A percentile compares a stretch with the other conserved stretches of the same genome.
Evolutionary conservation across 2,329 filamentous ascomycete genomes (phyloP).

Genomic region (Fusarium verticillioides): DNA sequence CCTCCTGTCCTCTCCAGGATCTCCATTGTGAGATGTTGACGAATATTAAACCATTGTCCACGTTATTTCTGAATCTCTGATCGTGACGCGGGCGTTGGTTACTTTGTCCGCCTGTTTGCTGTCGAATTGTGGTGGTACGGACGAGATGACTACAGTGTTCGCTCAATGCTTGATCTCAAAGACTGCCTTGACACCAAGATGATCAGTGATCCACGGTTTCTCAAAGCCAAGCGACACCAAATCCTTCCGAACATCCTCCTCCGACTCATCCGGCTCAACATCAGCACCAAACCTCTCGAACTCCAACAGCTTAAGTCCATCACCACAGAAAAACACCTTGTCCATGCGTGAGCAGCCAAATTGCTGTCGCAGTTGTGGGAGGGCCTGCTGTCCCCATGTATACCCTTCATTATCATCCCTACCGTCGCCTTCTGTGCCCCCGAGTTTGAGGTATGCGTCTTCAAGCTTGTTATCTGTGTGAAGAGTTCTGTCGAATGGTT

Average conservation of each 20-base stretch:
- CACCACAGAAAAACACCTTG: constrained; percentile 60
- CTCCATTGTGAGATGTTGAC: neutral
- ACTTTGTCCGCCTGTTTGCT: rapidly evolving
- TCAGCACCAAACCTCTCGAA: constrained; percentile 61
- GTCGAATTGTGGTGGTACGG: rapidly evolving
- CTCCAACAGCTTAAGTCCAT: constrained; percentile 28
- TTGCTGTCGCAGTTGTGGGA: constrained; percentile 51
- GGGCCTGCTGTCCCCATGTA: constrained; percentile 68
- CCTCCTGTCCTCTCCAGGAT: neutral
- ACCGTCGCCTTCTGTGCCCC: constrained; percentile 60
- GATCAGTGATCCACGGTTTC: constrained; percentile 15
- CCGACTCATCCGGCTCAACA: constrained; percentile 42
- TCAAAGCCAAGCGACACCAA: constrained; percentile 15
- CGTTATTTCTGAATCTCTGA: neutral
- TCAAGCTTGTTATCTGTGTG: constrained; percentile 60
- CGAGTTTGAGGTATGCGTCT: constrained; percentile 64
- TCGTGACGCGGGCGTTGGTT: neutral
- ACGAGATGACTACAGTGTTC: neutral
- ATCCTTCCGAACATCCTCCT: neutral
- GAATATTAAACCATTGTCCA: neutral
- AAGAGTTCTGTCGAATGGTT: constrained; percentile 61
- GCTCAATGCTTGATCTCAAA: neutral
- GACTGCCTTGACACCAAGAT: constrained; percentile 8
- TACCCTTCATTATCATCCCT: constrained; percentile 53
- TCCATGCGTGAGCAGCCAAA: constrained; percentile 66